These are phyloP conservation scores for Hanseniaspora lindneri DNA, from an alignment of 805 yeast genomes.

Conservation along the genomic window DNA sequence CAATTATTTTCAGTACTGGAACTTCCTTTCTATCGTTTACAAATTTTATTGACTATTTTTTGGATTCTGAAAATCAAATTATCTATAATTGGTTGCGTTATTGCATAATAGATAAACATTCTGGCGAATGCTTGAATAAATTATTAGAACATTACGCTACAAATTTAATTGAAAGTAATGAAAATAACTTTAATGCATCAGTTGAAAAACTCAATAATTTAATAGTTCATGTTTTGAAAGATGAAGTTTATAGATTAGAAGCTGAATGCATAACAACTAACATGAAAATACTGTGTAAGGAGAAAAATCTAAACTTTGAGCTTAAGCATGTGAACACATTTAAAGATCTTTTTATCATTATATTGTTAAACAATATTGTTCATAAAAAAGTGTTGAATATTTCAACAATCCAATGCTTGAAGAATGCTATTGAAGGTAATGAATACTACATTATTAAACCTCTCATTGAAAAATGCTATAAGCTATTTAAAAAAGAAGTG, in stretches of 20 bases:
- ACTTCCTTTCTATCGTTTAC: background rate
- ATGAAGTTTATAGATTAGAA: background rate
- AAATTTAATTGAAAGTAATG: slow-evolving; percentile 20
- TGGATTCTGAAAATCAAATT: background rate
- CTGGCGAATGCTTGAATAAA: slow-evolving; percentile 21
- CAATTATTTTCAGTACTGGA: background rate
- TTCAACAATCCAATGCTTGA: slow-evolving; percentile 21
- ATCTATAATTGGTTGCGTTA: slow-evolving; percentile 14
- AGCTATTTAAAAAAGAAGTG: slow-evolving; percentile 27
- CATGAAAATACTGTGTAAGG: background rate
- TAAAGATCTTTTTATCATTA: background rate
- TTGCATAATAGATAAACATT: slow-evolving; percentile 13
- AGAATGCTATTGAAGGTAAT: slow-evolving; percentile 22
- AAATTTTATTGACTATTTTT: slow-evolving; percentile 7
- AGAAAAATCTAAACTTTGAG: background rate
- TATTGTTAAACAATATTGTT: background rate
- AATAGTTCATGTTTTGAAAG: background rate
- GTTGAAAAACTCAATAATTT: background rate
- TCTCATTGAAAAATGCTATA: slow-evolving; percentile 39
- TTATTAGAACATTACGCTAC: slow-evolving; percentile 31
- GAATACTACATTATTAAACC: slow-evolving; percentile 30
- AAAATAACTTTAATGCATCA: background rate
- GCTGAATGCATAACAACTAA: background rate
- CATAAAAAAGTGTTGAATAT: background rate
- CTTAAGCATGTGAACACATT: background rate